Evolutionary conservation across 176 grass and related monocot species (phyloP).

Genomic region (Musa troglodytarum): DNA sequence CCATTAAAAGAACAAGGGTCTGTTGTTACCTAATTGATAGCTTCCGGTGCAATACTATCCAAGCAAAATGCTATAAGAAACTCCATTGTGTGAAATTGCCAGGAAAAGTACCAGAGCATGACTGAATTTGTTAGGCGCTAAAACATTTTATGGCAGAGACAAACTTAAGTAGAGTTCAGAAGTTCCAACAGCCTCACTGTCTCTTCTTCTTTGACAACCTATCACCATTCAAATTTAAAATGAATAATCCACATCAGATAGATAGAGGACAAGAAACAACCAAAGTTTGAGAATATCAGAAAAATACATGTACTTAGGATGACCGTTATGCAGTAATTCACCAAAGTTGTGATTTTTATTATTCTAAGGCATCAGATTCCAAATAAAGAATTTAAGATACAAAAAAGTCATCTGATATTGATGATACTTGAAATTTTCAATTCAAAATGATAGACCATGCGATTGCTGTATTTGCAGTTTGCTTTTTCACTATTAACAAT

Average conservation of each 20-base stretch:
- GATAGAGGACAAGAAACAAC: not conserved
- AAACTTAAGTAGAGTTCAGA: not conserved
- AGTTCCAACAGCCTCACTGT: not conserved
- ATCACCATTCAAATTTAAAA: not conserved
- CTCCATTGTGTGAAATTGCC: not conserved
- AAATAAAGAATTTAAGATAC: not conserved
- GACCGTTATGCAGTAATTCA: not conserved
- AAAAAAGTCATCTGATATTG: no score
- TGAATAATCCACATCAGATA: not conserved
- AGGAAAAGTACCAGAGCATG: not conserved
- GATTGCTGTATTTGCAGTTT: not conserved
- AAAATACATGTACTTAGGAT: not conserved
- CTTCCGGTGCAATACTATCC: not conserved
- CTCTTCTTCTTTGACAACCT: not conserved
- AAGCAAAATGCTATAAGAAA: not conserved
- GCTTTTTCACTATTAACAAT: not conserved
- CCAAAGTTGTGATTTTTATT: not conserved
- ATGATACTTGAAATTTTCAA: no score
- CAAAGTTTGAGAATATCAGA: not conserved
- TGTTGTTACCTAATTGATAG: not conserved
- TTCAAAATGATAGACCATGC: not conserved
- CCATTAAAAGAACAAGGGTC: not conserved
- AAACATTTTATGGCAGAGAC: not conserved
- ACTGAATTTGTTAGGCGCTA: not conserved
- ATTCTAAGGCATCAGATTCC: not conserved